Evolutionary conservation across 2,329 filamentous ascomycete genomes (phyloP).

Genomic region (Nothophaeocryptopus gaeumannii): DNA sequence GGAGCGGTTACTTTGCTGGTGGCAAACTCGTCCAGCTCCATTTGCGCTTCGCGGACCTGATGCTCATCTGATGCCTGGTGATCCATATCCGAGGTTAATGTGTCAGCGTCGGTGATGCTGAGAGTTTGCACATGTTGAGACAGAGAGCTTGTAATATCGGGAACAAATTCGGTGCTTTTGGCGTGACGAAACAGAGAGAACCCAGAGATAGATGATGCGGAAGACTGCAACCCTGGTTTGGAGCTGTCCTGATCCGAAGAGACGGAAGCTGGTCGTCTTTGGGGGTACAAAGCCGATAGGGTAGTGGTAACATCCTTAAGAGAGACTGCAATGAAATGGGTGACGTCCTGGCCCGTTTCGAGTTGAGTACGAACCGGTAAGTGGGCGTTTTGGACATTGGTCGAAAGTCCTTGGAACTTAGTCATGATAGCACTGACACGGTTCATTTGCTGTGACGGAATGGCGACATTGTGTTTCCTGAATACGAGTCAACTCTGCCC

Average conservation of each 20-base stretch:
- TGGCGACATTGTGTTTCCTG: conserved; percentile 31
- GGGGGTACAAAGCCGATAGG: conserved; percentile 80
- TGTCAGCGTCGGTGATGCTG: conserved; percentile 1
- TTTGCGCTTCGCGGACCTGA: conserved; percentile 14
- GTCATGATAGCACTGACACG: conserved; percentile 71
- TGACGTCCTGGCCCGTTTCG: too few species aligned
- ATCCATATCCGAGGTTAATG: not conserved
- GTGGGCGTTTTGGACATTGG: not conserved
- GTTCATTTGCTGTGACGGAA: conserved; percentile 51
- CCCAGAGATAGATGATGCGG: conserved; percentile 50
- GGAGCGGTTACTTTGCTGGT: conserved; percentile 2
- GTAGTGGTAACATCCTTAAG: conserved; percentile 77
- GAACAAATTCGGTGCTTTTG: conserved; percentile 5
- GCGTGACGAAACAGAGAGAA: conserved; percentile 48
- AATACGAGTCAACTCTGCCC: conserved; percentile 25
- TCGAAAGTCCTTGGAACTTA: conserved; percentile 49
- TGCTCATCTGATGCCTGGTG: not conserved
- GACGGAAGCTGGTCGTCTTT: conserved; percentile 62
- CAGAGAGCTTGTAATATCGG: not conserved
- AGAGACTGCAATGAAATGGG: conserved; percentile 46
- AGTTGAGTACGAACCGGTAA: too few species aligned
- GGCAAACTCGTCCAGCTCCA: conserved; percentile 21
- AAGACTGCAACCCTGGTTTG: conserved; percentile 45
- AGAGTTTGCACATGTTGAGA: not conserved
- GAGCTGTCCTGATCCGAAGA: conserved; percentile 48